These are phyloP conservation scores for Metarhizium guizhouense DNA, from an alignment of 2,329 filamentous ascomycete species.

Conservation along the genomic window DNA sequence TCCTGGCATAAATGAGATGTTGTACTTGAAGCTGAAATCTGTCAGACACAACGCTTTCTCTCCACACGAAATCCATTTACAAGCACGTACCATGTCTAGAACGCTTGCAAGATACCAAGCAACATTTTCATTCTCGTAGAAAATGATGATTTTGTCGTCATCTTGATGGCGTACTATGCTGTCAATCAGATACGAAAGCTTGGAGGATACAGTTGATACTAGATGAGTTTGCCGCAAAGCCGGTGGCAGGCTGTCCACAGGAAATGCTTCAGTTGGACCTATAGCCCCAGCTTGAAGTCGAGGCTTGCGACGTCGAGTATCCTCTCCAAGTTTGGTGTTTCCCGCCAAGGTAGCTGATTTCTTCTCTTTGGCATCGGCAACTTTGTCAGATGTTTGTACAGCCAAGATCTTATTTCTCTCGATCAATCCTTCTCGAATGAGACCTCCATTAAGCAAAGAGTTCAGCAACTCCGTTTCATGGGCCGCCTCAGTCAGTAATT, in stretches of 20 bases:
- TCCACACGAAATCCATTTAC: not conserved
- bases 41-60: not conserved
- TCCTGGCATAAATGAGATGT: slow-evolving; percentile 59
- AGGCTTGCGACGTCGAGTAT: slow-evolving; percentile 20
- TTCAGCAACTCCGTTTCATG: slow-evolving; percentile 35
- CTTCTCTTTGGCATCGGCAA: slow-evolving; percentile 7
- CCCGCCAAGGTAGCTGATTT: slow-evolving; percentile 25
- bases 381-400: slow-evolving; percentile 8
- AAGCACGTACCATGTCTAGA: slow-evolving; percentile 55
- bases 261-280: slow-evolving; percentile 12
- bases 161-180: slow-evolving; percentile 58
- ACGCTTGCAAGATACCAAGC: slow-evolving; percentile 80
- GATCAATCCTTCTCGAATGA: slow-evolving; percentile 29
- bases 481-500: slow-evolving; percentile 36
- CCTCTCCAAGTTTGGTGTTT: slow-evolving; percentile 34
- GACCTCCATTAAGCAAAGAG: slow-evolving; percentile 36
- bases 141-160: slow-evolving; percentile 80
- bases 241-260: slow-evolving; percentile 20
- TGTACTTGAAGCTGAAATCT: slow-evolving; percentile 41
- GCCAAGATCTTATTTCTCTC: slow-evolving; percentile 25
- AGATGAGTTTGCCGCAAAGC: slow-evolving; percentile 53
- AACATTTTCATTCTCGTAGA: slow-evolving; percentile 82
- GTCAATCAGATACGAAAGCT: slow-evolving; percentile 78
- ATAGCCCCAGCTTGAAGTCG: slow-evolving; percentile 19
- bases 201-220: slow-evolving; percentile 75